phyloP scores from a whole-genome alignment of 768 basidiomycete species.

The Serendipita vermifera region DNA sequence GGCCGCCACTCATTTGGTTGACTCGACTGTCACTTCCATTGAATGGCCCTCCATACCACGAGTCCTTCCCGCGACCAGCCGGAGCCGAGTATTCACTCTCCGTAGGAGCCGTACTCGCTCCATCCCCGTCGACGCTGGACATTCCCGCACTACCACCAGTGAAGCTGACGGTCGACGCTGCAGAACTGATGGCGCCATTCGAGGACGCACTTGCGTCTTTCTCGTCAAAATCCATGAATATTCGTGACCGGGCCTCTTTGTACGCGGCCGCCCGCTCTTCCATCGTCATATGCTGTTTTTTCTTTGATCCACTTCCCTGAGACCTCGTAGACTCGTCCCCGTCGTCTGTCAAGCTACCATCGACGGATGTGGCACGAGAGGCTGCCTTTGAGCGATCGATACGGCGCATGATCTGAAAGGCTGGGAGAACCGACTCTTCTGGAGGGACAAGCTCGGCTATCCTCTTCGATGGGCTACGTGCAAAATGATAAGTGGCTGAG shows the following conservation, averaged over 20 bases:
- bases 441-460: conserved; percentile 67
- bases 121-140: conserved; percentile 37
- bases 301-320: conserved; percentile 23
- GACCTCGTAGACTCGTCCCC: conserved; percentile 5
- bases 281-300: conserved; percentile 63
- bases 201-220: conserved; percentile 20
- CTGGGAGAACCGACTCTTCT: conserved; percentile 54
- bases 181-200: conserved; percentile 40
- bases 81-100: conserved; percentile 72
- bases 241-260: conserved; percentile 70
- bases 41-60: background rate
- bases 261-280: conserved; percentile 85
- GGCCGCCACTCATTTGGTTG: background rate
- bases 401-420: conserved; percentile 82
- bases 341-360: conserved; percentile 8
- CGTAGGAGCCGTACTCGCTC: conserved; percentile 53
- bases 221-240: conserved; percentile 74
- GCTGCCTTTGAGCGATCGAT: conserved; percentile 5
- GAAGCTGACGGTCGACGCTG: conserved; percentile 61
- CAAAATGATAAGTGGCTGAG: too few relatives aligned
- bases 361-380: background rate
- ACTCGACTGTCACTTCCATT: background rate
- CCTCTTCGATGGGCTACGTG: conserved; percentile 54
- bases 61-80: background rate
- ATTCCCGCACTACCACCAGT: conserved; percentile 50